Evolutionary conservation across 352 stramenopile genomes (phyloP).

Genomic region (Blastocystis sp.): DNA sequence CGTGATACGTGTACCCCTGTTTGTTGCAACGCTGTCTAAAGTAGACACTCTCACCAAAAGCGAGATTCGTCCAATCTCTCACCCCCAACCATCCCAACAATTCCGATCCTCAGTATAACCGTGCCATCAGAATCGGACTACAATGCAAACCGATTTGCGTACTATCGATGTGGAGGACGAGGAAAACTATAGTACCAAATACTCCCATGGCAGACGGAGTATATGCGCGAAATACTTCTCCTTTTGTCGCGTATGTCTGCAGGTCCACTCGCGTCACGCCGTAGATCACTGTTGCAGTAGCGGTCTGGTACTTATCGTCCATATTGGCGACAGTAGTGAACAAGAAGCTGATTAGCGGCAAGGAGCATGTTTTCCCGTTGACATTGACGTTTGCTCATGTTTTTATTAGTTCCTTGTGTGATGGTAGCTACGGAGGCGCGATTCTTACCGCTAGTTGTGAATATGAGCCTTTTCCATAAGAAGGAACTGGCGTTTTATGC

Average conservation of each 20-base stretch:
- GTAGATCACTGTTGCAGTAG: background rate
- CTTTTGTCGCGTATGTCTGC: background rate
- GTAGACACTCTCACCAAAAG: too few relatives aligned
- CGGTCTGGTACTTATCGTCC: constrained; percentile 14
- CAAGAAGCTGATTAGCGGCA: background rate
- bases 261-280: background rate
- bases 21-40: too few relatives aligned
- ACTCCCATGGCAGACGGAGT: background rate
- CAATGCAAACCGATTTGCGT: background rate
- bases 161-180: background rate
- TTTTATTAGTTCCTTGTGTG: constrained; percentile 14
- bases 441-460: constrained; percentile 26
- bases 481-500: constrained; percentile 38
- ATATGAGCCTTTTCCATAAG: constrained; percentile 47
- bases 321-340: constrained; percentile 26
- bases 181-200: background rate
- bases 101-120: background rate
- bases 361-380: background rate
- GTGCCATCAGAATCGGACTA: background rate
- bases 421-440: background rate
- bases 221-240: background rate
- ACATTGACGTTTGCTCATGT: constrained; percentile 41
- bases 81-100: background rate
- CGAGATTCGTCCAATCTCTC: too few relatives aligned
- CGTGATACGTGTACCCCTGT: constrained; percentile 17